Evolutionary conservation across 2,329 filamentous ascomycete genomes (phyloP).

Genomic region (Xylaria sp.): DNA sequence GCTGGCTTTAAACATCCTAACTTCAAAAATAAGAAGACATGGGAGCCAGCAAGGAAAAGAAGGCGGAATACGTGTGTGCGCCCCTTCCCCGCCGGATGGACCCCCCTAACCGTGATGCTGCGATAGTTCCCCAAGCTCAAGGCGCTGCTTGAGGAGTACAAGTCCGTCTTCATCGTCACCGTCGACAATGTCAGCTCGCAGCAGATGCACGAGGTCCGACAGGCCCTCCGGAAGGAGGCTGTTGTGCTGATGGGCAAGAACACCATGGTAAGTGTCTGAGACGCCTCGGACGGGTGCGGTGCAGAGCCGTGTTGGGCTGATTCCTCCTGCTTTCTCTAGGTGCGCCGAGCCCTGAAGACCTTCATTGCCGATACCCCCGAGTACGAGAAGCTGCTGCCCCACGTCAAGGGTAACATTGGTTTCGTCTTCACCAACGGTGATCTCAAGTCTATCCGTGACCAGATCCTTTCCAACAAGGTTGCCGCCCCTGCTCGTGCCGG

Average conservation of each 20-base stretch:
- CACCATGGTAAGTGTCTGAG: constrained; percentile 74
- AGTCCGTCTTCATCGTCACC: constrained; percentile 95
- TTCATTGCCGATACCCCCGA: constrained; percentile 90
- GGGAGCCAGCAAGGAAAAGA: constrained; percentile 96
- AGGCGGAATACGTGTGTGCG: constrained; percentile 63
- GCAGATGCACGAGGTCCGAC: constrained; percentile 99
- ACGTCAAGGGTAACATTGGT: constrained; percentile 96
- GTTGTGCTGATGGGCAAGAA: constrained; percentile 99
- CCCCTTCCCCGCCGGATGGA: not conserved
- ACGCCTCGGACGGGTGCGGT: not conserved
- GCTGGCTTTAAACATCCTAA: constrained; percentile 96
- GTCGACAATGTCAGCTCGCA: constrained; percentile 99
- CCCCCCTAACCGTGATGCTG: constrained; percentile 4
- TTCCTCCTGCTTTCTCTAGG: constrained; percentile 52
- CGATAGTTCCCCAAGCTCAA: constrained; percentile 99
- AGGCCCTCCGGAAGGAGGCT: constrained; percentile 85
- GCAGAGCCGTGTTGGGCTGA: not conserved
- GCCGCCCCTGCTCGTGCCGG: constrained; percentile 97
- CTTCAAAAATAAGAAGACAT: constrained; percentile 96
- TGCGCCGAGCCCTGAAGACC: constrained; percentile 96
- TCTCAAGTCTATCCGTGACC: constrained; percentile 89
- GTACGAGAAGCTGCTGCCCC: constrained; percentile 96
- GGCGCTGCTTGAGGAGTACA: constrained; percentile 93
- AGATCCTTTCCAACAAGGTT: constrained; percentile 96
- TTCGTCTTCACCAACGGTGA: constrained; percentile 99